These are phyloP conservation scores for Fragaria vesca DNA, from an alignment of 306 rosid genomes.

Conservation along the genomic window DNA sequence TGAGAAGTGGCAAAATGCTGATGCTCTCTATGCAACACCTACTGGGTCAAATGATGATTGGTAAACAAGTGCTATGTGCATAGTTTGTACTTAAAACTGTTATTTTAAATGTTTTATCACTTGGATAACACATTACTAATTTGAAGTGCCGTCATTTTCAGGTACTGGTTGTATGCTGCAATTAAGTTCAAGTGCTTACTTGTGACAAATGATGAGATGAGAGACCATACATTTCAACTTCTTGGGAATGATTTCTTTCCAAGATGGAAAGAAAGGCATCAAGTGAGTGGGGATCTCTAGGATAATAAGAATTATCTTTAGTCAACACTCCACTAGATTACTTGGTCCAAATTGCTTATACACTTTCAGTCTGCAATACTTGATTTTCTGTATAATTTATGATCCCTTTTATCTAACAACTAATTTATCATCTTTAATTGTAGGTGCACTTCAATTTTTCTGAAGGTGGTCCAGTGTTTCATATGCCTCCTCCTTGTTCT, in stretches of 20 bases:
- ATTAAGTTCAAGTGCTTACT: constrained; percentile 86
- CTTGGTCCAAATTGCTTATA: constrained; percentile 10
- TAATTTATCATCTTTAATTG: constrained; percentile 26
- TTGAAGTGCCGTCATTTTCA: constrained; percentile 46
- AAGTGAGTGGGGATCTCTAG: constrained; percentile 51
- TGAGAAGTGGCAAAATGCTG: constrained; percentile 75
- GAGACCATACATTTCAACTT: constrained; percentile 89
- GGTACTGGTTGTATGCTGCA: constrained; percentile 99
- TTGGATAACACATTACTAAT: neutral
- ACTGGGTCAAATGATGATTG: constrained; percentile 93
- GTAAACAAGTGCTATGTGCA: constrained; percentile 30
- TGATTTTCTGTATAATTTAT: constrained; percentile 13
- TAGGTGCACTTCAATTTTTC: constrained; percentile 85
- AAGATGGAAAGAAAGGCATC: constrained; percentile 98
- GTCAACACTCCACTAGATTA: neutral
- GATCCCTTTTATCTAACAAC: constrained; percentile 12
- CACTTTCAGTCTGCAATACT: constrained; percentile 1
- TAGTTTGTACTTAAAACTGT: neutral
- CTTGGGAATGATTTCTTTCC: constrained; percentile 95
- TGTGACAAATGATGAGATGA: constrained; percentile 94
- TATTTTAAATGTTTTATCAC: too few species aligned
- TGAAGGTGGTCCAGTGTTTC: constrained; percentile 74
- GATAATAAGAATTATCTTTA: neutral
- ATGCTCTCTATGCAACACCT: constrained; percentile 88
- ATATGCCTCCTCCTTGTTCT: constrained; percentile 94